These are phyloP conservation scores for Arthonia radiata DNA, from an alignment of 495 filamentous ascomycete genomes.

Conservation along the genomic window DNA sequence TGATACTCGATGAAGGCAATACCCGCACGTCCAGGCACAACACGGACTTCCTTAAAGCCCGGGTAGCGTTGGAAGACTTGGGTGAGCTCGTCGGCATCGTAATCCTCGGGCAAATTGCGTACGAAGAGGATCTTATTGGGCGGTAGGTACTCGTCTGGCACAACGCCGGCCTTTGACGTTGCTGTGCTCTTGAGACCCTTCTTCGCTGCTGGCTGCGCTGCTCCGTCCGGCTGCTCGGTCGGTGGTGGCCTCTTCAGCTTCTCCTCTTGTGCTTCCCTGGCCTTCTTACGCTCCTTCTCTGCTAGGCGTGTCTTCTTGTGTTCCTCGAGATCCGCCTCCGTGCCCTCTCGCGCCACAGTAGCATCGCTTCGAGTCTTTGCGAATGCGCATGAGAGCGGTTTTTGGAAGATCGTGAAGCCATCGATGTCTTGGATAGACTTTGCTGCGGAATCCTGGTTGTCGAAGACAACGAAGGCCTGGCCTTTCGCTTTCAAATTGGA, in stretches of 20 bases:
- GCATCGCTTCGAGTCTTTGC: slow-evolving; percentile 75
- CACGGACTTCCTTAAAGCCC: slow-evolving; percentile 77
- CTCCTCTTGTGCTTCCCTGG: slow-evolving; percentile 47
- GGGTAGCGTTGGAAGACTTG: slow-evolving; percentile 74
- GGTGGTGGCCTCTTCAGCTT: slow-evolving; percentile 51
- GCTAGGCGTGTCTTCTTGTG: slow-evolving; percentile 71
- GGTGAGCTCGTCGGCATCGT: slow-evolving; percentile 52
- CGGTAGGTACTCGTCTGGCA: slow-evolving; percentile 91
- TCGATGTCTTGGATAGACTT: slow-evolving; percentile 73
- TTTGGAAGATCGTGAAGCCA: slow-evolving; percentile 83
- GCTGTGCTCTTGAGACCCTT: slow-evolving; percentile 64
- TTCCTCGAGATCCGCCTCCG: slow-evolving; percentile 56
- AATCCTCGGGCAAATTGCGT: slow-evolving; percentile 74
- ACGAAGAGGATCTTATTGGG: slow-evolving; percentile 97
- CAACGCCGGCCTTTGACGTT: slow-evolving; percentile 40
- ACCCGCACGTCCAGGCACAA: slow-evolving; percentile 64
- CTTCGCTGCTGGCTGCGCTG: slow-evolving; percentile 21
- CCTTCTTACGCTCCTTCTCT: slow-evolving; percentile 88
- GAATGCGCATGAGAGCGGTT: slow-evolving; percentile 71
- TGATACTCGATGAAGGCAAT: slow-evolving; percentile 97
- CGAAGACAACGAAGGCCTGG: slow-evolving; percentile 91
- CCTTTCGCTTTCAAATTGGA: slow-evolving; percentile 78
- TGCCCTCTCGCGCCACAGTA: slow-evolving; percentile 47
- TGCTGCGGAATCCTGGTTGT: slow-evolving; percentile 45
- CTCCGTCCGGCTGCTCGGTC: too few species aligned